Percentiles rank a stretch among this genome's conserved stretches.
These are phyloP conservation scores for Zangia roseola DNA, from an alignment of 768 basidiomycete genomes.

Conservation along the genomic window DNA sequence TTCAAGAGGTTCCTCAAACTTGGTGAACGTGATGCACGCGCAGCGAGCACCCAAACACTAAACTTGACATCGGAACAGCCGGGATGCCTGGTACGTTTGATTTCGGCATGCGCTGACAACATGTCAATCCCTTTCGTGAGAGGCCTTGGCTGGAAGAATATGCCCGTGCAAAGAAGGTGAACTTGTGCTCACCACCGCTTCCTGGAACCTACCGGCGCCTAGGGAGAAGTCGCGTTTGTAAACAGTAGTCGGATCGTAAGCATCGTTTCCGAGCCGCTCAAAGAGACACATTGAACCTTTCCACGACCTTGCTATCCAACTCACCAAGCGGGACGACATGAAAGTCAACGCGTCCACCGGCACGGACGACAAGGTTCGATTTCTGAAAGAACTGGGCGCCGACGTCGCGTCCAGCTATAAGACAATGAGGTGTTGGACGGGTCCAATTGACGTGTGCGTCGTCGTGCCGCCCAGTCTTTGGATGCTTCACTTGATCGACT, in stretches of 20 bases:
- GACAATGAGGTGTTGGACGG: conserved; percentile 54
- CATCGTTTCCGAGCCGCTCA: not conserved
- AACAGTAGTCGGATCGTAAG: conserved; percentile 59
- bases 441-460: conserved; percentile 52
- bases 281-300: not conserved
- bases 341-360: conserved; percentile 75
- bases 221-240: conserved; percentile 53
- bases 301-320: conserved; percentile 46
- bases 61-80: no score
- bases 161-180: conserved; percentile 21
- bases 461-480: no score
- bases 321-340: conserved; percentile 49
- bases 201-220: not conserved
- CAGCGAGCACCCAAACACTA: no score
- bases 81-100: no score
- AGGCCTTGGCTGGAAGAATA: conserved; percentile 18
- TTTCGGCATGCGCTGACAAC: no score
- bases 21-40: no score
- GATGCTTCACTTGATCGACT: not conserved
- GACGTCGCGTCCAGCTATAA: conserved; percentile 79
- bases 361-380: conserved; percentile 70
- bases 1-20: no score
- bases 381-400: conserved; percentile 57
- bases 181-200: not conserved
- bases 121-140: not conserved